phyloP scores from a whole-genome alignment of 768 basidiomycete species.

The Mycena filopes region DNA sequence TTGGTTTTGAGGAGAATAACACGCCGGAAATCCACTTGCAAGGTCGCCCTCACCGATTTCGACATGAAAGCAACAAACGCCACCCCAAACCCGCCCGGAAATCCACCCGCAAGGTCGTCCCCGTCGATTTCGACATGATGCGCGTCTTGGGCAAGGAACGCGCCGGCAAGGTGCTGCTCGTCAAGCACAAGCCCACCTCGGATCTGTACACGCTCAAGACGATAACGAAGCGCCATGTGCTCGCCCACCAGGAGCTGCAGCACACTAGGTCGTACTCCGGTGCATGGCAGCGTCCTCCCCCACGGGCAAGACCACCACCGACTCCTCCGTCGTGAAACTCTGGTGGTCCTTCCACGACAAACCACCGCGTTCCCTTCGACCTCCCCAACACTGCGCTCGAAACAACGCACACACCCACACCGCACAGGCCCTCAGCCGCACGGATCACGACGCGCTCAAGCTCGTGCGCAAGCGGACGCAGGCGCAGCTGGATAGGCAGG shows the following conservation, averaged over 20 bases:
- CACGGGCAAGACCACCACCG: constrained; percentile 54
- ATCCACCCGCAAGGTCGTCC: constrained; percentile 76
- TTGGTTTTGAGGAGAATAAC: too few relatives aligned
- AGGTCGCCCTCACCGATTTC: too few relatives aligned
- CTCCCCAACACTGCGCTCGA: too few relatives aligned
- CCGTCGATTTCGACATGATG: constrained; percentile 98
- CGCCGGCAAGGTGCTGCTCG: constrained; percentile 95
- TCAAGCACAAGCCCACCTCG: constrained; percentile 77
- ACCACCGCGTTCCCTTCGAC: too few relatives aligned
- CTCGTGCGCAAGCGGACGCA: too few relatives aligned
- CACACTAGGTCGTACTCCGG: constrained; percentile 97
- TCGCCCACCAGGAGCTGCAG: constrained; percentile 95
- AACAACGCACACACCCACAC: too few relatives aligned
- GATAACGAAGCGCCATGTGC: constrained; percentile 96
- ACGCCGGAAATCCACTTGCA: too few relatives aligned
- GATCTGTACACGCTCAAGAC: constrained; percentile 95
- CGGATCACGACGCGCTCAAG: too few relatives aligned
- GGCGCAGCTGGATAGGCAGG: too few relatives aligned
- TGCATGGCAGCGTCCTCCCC: constrained; percentile 82
- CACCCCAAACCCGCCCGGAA: constrained; percentile 48
- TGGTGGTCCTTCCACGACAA: constrained; percentile 99
- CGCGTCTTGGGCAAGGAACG: constrained; percentile 97
- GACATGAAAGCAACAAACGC: too few relatives aligned
- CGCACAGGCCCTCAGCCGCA: too few relatives aligned
- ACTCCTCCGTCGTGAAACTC: constrained; percentile 95